phyloP scores from a whole-genome alignment of 805 yeast genomes.

The Ogataea allantospora region DNA sequence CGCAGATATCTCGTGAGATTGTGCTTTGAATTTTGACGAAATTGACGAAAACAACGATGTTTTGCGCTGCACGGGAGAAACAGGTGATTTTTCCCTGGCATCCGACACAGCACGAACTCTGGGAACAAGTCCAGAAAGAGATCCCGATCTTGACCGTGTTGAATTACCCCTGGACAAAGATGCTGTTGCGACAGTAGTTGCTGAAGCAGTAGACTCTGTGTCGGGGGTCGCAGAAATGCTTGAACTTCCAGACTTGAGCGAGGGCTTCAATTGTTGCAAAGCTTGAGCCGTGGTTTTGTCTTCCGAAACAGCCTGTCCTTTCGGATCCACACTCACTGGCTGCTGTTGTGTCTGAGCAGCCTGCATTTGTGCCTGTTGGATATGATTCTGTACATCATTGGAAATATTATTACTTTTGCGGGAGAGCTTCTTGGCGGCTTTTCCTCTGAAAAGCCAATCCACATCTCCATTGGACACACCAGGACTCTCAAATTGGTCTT shows the following conservation, averaged over 20 bases:
- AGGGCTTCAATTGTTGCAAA: slow-evolving; percentile 7
- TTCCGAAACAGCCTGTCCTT: slow-evolving; percentile 1
- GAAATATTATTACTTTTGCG: slow-evolving; percentile 37
- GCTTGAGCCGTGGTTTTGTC: slow-evolving; percentile 1
- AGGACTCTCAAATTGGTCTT: slow-evolving; percentile 28
- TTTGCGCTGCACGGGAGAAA: slow-evolving; percentile 21
- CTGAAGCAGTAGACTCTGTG: neutral
- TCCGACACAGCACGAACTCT: slow-evolving; percentile 19
- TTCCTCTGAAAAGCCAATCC: slow-evolving; percentile 84
- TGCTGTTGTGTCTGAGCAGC: slow-evolving; percentile 17
- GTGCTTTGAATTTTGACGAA: slow-evolving; percentile 34
- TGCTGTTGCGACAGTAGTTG: neutral
- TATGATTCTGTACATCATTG: slow-evolving; percentile 32
- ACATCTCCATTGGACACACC: slow-evolving; percentile 75
- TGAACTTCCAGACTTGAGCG: slow-evolving; percentile 3
- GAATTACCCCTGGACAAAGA: slow-evolving; percentile 10
- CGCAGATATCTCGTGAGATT: slow-evolving; percentile 14
- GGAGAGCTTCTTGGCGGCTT: slow-evolving; percentile 53
- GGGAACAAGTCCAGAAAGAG: slow-evolving; percentile 17
- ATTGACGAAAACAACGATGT: slow-evolving; percentile 33
- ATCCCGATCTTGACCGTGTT: slow-evolving; percentile 20
- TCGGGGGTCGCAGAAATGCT: neutral
- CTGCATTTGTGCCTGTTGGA: slow-evolving; percentile 29
- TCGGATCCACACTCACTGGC: neutral
- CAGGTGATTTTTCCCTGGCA: slow-evolving; percentile 17